These are phyloP conservation scores for Nepenthes gracilis DNA, from an alignment of 148 eudicot genomes.

Conservation along the genomic window DNA sequence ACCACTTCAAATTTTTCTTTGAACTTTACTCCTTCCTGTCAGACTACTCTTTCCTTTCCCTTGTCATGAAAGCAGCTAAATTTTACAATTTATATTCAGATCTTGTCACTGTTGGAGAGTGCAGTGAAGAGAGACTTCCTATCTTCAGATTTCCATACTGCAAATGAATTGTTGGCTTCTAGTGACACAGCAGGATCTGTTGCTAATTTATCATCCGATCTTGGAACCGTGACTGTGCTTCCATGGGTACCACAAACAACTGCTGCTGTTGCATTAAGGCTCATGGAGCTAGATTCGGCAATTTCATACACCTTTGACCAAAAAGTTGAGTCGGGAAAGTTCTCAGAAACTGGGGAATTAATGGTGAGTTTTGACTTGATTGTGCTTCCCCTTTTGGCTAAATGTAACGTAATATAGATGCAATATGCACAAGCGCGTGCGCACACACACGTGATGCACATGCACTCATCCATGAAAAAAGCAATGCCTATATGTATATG, in stretches of 20 bases:
- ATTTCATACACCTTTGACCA: conserved; percentile 37
- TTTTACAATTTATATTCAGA: conserved; percentile 20
- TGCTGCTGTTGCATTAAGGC: conserved; percentile 66
- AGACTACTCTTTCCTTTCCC: background rate
- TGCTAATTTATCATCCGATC: conserved; percentile 12
- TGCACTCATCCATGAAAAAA: too few species aligned
- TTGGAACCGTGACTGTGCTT: conserved; percentile 37
- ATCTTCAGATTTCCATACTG: conserved; percentile 50
- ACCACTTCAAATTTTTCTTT: background rate
- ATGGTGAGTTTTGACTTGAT: conserved; percentile 27
- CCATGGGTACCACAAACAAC: conserved; percentile 90
- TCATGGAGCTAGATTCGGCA: conserved; percentile 73
- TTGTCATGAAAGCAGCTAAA: background rate
- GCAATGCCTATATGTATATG: too few species aligned
- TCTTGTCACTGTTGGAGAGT: conserved; percentile 53
- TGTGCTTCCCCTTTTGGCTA: too few species aligned
- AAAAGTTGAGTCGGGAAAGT: conserved; percentile 31
- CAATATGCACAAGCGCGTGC: background rate
- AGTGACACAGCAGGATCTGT: conserved; percentile 15
- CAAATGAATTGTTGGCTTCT: conserved; percentile 37
- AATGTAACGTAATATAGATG: background rate
- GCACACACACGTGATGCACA: too few species aligned
- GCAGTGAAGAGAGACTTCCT: conserved; percentile 51
- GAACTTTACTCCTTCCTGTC: background rate
- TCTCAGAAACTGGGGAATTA: conserved; percentile 26